A percentile compares a stretch with the other conserved stretches of the same genome.
These are phyloP conservation scores for Aspergillus nanangensis DNA, from an alignment of 495 filamentous ascomycete species.

Conservation along the genomic window DNA sequence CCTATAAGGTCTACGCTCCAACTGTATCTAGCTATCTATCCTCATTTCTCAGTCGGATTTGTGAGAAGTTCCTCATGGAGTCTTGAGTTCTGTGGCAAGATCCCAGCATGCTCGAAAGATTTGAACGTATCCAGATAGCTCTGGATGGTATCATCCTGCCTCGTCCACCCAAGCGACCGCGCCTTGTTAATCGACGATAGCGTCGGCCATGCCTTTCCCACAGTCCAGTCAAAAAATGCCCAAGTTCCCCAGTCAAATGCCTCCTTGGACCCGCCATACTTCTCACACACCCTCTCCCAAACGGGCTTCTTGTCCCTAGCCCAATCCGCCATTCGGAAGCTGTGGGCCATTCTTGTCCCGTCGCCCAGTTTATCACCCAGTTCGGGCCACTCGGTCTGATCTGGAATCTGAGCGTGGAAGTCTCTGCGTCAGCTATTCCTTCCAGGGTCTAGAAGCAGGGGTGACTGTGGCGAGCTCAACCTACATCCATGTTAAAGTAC, in stretches of 20 bases:
- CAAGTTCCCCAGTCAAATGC: background rate
- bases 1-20: too few species aligned
- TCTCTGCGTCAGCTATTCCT: too few species aligned
- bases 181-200: constrained; percentile 4
- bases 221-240: constrained; percentile 1
- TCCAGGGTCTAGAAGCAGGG: too few species aligned
- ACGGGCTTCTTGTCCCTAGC: constrained; percentile 11
- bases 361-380: too few species aligned
- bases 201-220: background rate
- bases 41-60: too few species aligned
- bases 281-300: constrained; percentile 13
- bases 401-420: too few species aligned
- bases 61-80: too few species aligned
- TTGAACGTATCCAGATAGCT: constrained; percentile 3
- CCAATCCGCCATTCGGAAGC: constrained; percentile 15
- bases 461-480: too few species aligned
- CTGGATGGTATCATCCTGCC: constrained; percentile 1
- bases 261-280: background rate
- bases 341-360: too few species aligned
- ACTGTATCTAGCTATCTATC: too few species aligned
- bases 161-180: constrained; percentile 5
- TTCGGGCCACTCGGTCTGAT: too few species aligned
- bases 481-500: constrained; percentile 3
- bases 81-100: too few species aligned
- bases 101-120: constrained; percentile 4